These are phyloP conservation scores for Crithidia thermophila DNA, from an alignment of 208 protist genomes.

Conservation along the genomic window DNA sequence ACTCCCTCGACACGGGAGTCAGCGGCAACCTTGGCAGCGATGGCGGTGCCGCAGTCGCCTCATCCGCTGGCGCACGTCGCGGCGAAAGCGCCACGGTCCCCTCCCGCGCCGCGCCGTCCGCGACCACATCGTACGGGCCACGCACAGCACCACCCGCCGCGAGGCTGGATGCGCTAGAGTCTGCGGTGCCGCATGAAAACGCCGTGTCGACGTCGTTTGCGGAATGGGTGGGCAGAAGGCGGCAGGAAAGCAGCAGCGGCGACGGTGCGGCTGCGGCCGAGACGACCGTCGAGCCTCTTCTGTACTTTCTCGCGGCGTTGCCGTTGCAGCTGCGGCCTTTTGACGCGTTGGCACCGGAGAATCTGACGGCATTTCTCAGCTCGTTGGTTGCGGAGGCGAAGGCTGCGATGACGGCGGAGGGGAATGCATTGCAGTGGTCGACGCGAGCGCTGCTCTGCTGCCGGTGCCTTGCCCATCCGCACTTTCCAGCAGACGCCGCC, in stretches of 20 bases:
- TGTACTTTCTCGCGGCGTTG: conserved; percentile 34
- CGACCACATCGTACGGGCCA: conserved; percentile 8
- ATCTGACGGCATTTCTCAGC: conserved; percentile 34
- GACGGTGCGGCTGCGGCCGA: neutral
- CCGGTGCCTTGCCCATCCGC: conserved; percentile 52
- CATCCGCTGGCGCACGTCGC: neutral
- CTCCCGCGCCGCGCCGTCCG: too few relatives aligned
- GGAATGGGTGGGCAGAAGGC: conserved; percentile 7
- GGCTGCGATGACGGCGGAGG: neutral
- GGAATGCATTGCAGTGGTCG: conserved; percentile 4
- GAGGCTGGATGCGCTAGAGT: neutral
- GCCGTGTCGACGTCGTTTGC: conserved; percentile 1
- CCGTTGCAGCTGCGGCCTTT: conserved; percentile 49
- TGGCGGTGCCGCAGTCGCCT: neutral
- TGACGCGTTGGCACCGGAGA: conserved; percentile 20
- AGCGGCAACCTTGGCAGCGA: neutral
- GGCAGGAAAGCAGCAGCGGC: neutral
- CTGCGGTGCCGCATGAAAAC: neutral
- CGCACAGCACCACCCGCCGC: neutral
- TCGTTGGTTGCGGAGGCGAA: conserved; percentile 12
- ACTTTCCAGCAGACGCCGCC: conserved; percentile 45
- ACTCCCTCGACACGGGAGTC: conserved; percentile 4
- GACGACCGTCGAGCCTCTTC: conserved; percentile 7
- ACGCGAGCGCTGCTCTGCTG: conserved; percentile 52
- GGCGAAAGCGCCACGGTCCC: too few relatives aligned